A percentile compares a stretch with the other conserved stretches of the same genome.
These are phyloP conservation scores for Echeveria elegans DNA, from an alignment of 164 flowering plant genomes.

Conservation along the genomic window DNA sequence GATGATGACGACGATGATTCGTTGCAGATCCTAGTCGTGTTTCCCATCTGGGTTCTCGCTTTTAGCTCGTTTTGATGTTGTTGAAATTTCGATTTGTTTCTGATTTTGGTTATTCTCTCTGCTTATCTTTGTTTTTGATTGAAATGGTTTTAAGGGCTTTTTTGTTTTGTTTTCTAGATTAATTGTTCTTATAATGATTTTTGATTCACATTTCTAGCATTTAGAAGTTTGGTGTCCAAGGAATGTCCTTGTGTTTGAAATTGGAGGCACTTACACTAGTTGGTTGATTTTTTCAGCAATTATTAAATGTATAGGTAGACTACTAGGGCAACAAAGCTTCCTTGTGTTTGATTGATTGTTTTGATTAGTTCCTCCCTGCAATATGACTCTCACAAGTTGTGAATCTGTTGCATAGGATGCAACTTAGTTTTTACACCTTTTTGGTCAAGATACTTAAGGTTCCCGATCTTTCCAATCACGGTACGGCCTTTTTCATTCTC, in stretches of 20 bases:
- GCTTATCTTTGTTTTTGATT: neutral
- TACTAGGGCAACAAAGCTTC: neutral
- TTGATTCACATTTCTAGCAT: neutral
- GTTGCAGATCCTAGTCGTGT: neutral
- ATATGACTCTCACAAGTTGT: neutral
- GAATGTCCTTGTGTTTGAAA: neutral
- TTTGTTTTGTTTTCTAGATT: neutral
- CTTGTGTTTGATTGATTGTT: neutral
- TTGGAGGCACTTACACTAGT: neutral
- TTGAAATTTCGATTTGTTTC: neutral
- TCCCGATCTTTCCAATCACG: neutral
- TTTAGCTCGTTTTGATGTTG: neutral
- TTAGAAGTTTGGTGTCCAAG: neutral
- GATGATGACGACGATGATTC: neutral
- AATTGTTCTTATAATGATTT: neutral
- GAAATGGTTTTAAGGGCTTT: neutral
- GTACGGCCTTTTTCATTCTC: neutral
- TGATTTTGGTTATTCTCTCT: neutral
- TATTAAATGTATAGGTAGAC: neutral
- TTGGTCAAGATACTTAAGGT: neutral
- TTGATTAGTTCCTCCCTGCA: neutral
- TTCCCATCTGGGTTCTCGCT: neutral
- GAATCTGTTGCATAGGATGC: neutral
- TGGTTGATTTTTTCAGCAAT: neutral
- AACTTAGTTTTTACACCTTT: no score